phyloP scores from a whole-genome alignment of 495 filamentous ascomycete species.

The Hypomontagnella submonticulosa region DNA sequence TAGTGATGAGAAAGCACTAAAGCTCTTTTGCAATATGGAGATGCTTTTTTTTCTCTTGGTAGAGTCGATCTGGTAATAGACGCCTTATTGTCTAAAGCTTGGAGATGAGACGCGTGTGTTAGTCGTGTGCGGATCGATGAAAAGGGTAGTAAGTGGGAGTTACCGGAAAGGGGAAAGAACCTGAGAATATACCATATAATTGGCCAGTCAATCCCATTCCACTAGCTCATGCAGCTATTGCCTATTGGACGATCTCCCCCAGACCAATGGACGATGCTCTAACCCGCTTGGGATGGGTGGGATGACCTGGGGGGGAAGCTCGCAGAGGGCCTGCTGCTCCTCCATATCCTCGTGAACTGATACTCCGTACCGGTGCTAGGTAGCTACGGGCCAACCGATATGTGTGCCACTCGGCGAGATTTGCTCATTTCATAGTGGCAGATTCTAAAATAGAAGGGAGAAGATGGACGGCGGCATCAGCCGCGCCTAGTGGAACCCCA shows the following conservation, averaged over 20 bases:
- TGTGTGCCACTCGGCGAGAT: constrained; percentile 46
- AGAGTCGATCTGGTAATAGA: constrained; percentile 24
- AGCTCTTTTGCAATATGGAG: constrained; percentile 15
- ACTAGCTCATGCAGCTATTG: constrained; percentile 43
- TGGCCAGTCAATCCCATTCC: constrained; percentile 30
- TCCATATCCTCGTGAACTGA: constrained; percentile 41
- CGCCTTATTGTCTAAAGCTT: constrained; percentile 17
- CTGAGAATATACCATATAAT: constrained; percentile 35
- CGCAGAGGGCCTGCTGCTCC: constrained; percentile 21
- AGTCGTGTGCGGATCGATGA: constrained; percentile 39
- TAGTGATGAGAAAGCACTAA: constrained; percentile 16
- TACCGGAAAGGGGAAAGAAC: constrained; percentile 41
- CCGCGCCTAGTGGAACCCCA: constrained; percentile 41
- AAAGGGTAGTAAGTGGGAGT: constrained; percentile 34
- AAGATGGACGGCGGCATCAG: constrained; percentile 41
- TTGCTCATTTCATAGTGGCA: constrained; percentile 42
- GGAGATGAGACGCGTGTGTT: constrained; percentile 40
- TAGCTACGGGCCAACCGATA: constrained; percentile 30
- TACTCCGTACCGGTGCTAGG: constrained; percentile 27
- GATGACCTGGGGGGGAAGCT: constrained; percentile 38
- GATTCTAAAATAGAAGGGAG: constrained; percentile 41
- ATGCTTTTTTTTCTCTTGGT: constrained; percentile 9
- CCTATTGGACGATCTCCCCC: constrained; percentile 47
- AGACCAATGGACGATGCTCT: constrained; percentile 32
- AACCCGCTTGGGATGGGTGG: constrained; percentile 36